Evolutionary conservation across 2,329 filamentous ascomycete species (phyloP), one percentile per base, ranked within the genome.

Genomic region (Cladosporium oxysporum): DNA sequence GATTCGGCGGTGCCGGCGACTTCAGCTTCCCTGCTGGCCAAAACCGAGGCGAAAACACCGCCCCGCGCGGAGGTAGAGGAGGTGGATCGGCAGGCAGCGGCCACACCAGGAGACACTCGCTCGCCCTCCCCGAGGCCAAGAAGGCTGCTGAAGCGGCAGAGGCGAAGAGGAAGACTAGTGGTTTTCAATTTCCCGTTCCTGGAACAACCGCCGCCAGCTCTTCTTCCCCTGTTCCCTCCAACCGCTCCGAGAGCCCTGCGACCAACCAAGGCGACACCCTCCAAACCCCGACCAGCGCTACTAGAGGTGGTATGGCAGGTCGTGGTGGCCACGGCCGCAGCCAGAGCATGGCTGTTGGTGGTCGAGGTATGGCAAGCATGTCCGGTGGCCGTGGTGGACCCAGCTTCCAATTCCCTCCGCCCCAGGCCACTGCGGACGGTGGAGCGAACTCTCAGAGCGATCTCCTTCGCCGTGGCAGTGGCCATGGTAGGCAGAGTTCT

Each of bases 131-230:
- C 44, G 95, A 99, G 79, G 95, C 95, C 59, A 98, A 97, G 82
- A 98, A 97, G 83, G 95, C 95, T 58, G 95, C 95, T 66, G 95
- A 99, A 79, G 82, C 97, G 69, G 95, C 95, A 58, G 95, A 99
- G 81, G 94, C 97, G 83, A 97, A 97, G 82, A 87, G 93, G 79
- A 96, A 94, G 64, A 93, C 93, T 68, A 93, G 91, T 69, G 93
- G 89, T 66, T 99, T 98, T 80, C 93, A 97, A 77, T 99, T 99
- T 77, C 94, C 95, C 18, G 88, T 90, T 62, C 91, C 93, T 59
- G 87, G 86, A 58, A 59, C 57, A 14, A 85, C 89, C 69, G 83
- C 86, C 62, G 83, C 85, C 64, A 86, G 86, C 64, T 77, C 74
- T 50, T 74, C 80, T 57, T 74, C 80, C 55, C 77, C 80, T 21